These are phyloP conservation scores for Nakataea oryzae DNA, from an alignment of 2,329 filamentous ascomycete genomes.

Conservation along the genomic window DNA sequence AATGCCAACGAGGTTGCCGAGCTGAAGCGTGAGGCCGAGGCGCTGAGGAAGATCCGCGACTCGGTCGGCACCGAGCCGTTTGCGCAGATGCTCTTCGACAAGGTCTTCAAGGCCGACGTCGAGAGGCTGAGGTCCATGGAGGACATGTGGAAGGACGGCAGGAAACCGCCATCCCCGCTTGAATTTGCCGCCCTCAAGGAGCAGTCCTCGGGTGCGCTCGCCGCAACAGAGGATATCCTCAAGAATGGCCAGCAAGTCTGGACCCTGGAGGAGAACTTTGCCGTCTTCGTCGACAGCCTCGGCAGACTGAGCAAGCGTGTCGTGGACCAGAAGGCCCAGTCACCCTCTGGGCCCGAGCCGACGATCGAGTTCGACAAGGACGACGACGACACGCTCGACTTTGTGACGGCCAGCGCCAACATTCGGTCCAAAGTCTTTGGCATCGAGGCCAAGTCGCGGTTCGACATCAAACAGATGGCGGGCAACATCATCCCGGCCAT, in stretches of 20 bases:
- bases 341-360: constrained; percentile 40
- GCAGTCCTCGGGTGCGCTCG: constrained; percentile 36
- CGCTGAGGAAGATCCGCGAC: constrained; percentile 70
- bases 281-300: constrained; percentile 79
- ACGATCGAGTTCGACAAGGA: constrained; percentile 92
- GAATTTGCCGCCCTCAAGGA: constrained; percentile 52
- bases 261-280: constrained; percentile 74
- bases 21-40: constrained; percentile 71
- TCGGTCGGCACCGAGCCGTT: constrained; percentile 74
- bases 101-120: constrained; percentile 84
- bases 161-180: constrained; percentile 63
- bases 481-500: constrained; percentile 99
- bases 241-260: constrained; percentile 66
- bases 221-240: constrained; percentile 42
- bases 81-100: constrained; percentile 73
- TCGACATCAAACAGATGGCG: constrained; percentile 98
- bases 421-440: constrained; percentile 81
- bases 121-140: constrained; percentile 74
- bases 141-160: constrained; percentile 82
- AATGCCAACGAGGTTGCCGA: constrained; percentile 85
- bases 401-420: constrained; percentile 85
- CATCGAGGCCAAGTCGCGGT: constrained; percentile 80
- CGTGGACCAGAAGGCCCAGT: constrained; percentile 45
- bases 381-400: constrained; percentile 88
- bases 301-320: constrained; percentile 66